Conservation (phyloP, 176 grass and related monocot genomes). For the Oryza punctata region DNA sequence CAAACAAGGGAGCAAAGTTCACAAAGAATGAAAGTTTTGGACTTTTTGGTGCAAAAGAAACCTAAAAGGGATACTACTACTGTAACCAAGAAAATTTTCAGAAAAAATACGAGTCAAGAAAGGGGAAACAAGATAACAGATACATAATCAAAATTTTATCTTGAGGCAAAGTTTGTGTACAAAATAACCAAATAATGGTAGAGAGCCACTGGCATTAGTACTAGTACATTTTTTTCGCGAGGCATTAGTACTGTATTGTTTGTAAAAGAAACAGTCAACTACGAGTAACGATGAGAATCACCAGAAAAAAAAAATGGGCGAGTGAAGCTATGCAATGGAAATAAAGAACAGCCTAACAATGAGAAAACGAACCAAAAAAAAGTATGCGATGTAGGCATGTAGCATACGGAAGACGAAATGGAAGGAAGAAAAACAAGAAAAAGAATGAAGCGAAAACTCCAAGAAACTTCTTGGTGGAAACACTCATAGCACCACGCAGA, state of each 20-base stretch:
- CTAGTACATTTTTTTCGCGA: too few relatives aligned
- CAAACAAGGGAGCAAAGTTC: not conserved
- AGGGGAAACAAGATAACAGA: not conserved
- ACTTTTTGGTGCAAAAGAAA: not conserved
- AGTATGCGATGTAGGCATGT: not conserved
- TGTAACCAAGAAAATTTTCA: not conserved
- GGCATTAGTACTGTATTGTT: not conserved
- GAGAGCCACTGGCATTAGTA: not conserved
- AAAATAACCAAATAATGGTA: not conserved
- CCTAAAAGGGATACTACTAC: not conserved
- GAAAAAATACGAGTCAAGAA: not conserved
- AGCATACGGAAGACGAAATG: too few relatives aligned
- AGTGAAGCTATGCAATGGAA: not conserved
- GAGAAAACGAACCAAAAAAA: not conserved
- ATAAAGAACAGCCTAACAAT: not conserved
- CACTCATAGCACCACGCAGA: not conserved
- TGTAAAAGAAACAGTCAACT: not conserved
- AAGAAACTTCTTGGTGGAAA: not conserved
- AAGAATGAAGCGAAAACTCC: not conserved
- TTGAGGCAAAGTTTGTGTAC: not conserved
- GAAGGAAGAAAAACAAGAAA: not conserved
- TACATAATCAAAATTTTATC: not conserved
- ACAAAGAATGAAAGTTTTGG: not conserved
- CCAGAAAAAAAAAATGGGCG: not conserved
- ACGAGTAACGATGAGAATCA: not conserved